Evolutionary conservation across 805 yeast genomes (phyloP), one percentile per base, ranked within the genome.

Genomic region (Schizosaccharomyces lindneri): DNA sequence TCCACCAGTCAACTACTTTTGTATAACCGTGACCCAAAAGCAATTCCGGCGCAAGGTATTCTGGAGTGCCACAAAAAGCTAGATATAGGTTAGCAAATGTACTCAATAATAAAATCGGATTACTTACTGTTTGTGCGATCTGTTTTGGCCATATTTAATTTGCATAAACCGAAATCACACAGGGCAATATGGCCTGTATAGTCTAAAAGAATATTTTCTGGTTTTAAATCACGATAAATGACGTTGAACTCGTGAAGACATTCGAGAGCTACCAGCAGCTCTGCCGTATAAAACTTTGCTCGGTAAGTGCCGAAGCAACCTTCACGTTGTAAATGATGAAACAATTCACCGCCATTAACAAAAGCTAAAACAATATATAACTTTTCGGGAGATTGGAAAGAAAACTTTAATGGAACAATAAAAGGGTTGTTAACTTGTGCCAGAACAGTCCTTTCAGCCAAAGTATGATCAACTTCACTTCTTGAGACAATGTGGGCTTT

Each of bases 1-100:
- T 93, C 98, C 98, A 93, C 90, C 96, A 93, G 72, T 93, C 98
- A 27, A 93, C 97, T 9, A 85, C 84, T 71, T 95, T 82, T 1
- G 97, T 88, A 72, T 93, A 93, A 1, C 97, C 97, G 70, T 86
- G 88, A 60, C 94, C 93, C 67, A 88, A 75, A 60, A 93, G 75
- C 66, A 93, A 75, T 72, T 93, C 98, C 0, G 98, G 98, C 0
- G 97, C 96, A 66, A 93, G 76, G 72, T 93, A 93, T 72, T 93
- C 97, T 0, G 97, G 97, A 0, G 98, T 93, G 51, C 98, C 98
- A 73, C 98, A 93, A 71, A 93, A 93, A 0, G 98, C 51, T 46
- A 46, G n/a, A 19, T 19, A 6, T 5, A n/a, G 4, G 51, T 46
- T 46, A 19, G 7, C 4, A 9, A 19, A 19, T n/a, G 51, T 7